A percentile compares a stretch with the other conserved stretches of the same genome.
These are phyloP conservation scores for Myriangium duriaei DNA, from an alignment of 2,329 filamentous ascomycete species.

Conservation along the genomic window DNA sequence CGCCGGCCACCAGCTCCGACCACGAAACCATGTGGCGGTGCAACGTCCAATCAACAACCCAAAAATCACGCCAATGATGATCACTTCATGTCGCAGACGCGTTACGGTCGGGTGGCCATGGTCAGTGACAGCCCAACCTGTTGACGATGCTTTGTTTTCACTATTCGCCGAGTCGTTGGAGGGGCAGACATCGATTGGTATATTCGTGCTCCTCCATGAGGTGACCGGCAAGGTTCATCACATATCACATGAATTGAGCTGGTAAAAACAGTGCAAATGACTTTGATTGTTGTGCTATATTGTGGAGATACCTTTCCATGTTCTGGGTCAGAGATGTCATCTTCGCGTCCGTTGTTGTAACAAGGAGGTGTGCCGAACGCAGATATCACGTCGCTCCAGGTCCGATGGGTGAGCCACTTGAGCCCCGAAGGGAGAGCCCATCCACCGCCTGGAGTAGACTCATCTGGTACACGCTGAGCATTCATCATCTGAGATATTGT, in stretches of 20 bases:
- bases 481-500: conserved; percentile 80
- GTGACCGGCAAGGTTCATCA: conserved; percentile 3
- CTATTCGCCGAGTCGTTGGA: conserved; percentile 20
- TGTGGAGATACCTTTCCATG: conserved; percentile 49
- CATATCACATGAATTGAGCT: neutral
- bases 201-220: conserved; percentile 14
- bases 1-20: too few relatives aligned
- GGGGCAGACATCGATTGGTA: conserved; percentile 13
- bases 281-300: neutral
- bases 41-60: too few relatives aligned
- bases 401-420: conserved; percentile 67
- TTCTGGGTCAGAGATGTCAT: conserved; percentile 81
- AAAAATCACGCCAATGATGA: too few relatives aligned
- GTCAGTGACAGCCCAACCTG: conserved; percentile 18
- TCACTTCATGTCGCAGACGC: conserved; percentile 19
- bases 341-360: conserved; percentile 92
- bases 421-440: conserved; percentile 82
- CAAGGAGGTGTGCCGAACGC: conserved; percentile 99
- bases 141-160: conserved; percentile 17
- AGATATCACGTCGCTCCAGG: conserved; percentile 73
- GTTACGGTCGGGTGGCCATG: conserved; percentile 22
- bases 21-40: too few relatives aligned
- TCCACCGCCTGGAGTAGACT: conserved; percentile 56
- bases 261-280: neutral
- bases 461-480: conserved; percentile 93